These are phyloP conservation scores for Dryas drummondii DNA, from an alignment of 306 rosid species.

Conservation along the genomic window DNA sequence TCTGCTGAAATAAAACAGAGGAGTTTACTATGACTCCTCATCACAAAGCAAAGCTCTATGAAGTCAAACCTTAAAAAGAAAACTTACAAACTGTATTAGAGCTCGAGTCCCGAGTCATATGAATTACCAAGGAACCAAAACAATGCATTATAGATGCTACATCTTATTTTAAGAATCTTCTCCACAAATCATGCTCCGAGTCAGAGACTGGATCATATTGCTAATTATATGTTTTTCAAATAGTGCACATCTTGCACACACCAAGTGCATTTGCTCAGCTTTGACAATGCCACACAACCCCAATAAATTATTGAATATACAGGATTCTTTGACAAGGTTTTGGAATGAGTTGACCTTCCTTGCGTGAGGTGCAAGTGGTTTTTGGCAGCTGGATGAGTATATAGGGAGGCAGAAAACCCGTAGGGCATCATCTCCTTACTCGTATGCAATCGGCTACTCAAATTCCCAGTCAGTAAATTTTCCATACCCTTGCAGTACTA, in stretches of 20 bases:
- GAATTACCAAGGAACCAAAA: background rate
- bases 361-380: constrained; percentile 2
- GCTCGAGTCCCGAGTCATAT: too few relatives aligned
- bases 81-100: too few relatives aligned
- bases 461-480: background rate
- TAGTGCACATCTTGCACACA: background rate
- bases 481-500: too few relatives aligned
- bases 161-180: background rate
- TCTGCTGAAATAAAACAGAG: too few relatives aligned
- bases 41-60: too few relatives aligned
- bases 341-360: constrained; percentile 3
- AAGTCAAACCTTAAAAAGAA: too few relatives aligned
- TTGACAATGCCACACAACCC: background rate
- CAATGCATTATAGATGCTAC: background rate
- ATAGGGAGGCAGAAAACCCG: background rate
- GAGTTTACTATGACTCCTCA: too few relatives aligned
- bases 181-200: background rate
- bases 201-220: background rate
- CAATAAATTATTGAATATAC: background rate
- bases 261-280: background rate
- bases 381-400: background rate
- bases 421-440: too few relatives aligned
- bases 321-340: background rate
- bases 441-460: too few relatives aligned
- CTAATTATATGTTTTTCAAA: background rate